phyloP scores from a whole-genome alignment of 345 rosid genomes.

The Mercurialis annua region DNA sequence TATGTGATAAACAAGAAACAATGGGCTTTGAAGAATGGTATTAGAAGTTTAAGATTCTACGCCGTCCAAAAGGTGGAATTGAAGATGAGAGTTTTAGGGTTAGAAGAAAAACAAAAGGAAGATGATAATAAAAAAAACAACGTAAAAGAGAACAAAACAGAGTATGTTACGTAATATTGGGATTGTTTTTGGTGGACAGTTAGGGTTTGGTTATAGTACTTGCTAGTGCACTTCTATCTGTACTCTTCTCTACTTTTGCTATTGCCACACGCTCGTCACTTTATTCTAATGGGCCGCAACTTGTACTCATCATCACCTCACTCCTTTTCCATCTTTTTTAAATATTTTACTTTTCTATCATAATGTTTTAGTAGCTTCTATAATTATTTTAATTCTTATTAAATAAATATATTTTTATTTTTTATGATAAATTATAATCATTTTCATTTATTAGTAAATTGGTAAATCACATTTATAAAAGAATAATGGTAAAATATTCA shows the following conservation, averaged over 20 bases:
- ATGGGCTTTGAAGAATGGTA: not conserved
- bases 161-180: not conserved
- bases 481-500: too few species aligned
- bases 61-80: constrained; percentile 13
- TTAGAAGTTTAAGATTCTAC: constrained; percentile 7
- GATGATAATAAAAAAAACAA: not conserved
- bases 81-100: not conserved
- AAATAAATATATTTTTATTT: too few species aligned
- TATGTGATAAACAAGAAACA: not conserved
- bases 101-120: not conserved
- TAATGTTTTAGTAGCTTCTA: too few species aligned
- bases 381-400: too few species aligned
- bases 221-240: constrained; percentile 20
- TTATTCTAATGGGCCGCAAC: constrained; percentile 20
- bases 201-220: not conserved
- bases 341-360: too few species aligned
- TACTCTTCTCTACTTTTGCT: constrained; percentile 14
- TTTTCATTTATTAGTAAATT: too few species aligned
- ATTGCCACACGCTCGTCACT: not conserved
- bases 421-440: too few species aligned
- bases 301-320: constrained; percentile 16
- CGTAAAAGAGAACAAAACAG: not conserved
- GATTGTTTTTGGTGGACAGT: constrained; percentile 5
- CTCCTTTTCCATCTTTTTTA: not conserved
- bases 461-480: too few species aligned